phyloP scores from a whole-genome alignment of 169 alveolate species.

The Plasmodium ovale region DNA sequence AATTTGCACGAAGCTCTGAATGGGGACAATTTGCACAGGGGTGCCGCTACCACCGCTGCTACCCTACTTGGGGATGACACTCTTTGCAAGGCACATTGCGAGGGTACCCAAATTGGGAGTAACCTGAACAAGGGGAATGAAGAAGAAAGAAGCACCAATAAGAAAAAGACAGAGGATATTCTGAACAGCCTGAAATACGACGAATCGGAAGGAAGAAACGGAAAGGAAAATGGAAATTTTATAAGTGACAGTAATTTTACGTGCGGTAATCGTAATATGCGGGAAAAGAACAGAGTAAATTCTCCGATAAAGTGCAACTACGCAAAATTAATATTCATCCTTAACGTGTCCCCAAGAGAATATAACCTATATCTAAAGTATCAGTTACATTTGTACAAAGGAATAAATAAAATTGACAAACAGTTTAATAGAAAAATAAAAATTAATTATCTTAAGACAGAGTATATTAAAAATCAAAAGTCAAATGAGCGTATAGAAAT shows the following conservation, averaged over 20 bases:
- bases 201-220: not conserved
- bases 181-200: not conserved
- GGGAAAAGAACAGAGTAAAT: not conserved
- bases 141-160: not conserved
- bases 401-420: constrained; percentile 29
- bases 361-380: constrained; percentile 53
- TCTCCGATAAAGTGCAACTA: not conserved
- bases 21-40: no score
- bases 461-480: constrained; percentile 61
- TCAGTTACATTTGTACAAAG: constrained; percentile 38
- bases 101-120: not conserved
- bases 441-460: constrained; percentile 67
- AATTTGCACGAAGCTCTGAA: not conserved
- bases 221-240: not conserved
- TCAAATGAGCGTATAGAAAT: constrained; percentile 69
- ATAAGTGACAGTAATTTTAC: no score
- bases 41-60: no score
- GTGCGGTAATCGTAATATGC: no score
- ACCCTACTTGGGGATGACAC: no score
- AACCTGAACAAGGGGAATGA: not conserved
- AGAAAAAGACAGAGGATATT: not conserved
- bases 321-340: constrained; percentile 49
- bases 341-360: constrained; percentile 70
- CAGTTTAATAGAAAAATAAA: constrained; percentile 23
- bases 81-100: no score